A percentile compares a stretch with the other conserved stretches of the same genome.
These are phyloP conservation scores for Massarina eburnea DNA, from an alignment of 2,329 filamentous ascomycete genomes.

Conservation along the genomic window DNA sequence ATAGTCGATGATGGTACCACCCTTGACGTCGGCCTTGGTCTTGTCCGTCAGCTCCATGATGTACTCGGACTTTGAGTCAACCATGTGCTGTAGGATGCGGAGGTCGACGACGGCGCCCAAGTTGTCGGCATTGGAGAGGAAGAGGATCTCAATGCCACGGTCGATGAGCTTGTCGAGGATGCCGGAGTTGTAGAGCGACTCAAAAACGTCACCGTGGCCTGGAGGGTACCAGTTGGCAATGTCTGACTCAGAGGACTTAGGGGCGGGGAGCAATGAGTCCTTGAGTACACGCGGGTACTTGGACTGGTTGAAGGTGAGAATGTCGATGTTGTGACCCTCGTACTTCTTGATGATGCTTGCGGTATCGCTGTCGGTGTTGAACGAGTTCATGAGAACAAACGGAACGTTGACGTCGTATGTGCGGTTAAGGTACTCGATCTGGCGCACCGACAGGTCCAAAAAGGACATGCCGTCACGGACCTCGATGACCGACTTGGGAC, in stretches of 20 bases:
- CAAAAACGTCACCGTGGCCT: conserved; percentile 98
- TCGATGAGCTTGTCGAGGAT: conserved; percentile 95
- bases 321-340: conserved; percentile 99
- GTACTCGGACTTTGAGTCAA: conserved; percentile 95
- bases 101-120: conserved; percentile 96
- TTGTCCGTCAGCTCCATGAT: conserved; percentile 99
- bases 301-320: conserved; percentile 99
- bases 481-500: conserved; percentile 98
- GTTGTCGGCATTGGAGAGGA: conserved; percentile 99
- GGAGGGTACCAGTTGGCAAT: conserved; percentile 99
- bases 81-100: conserved; percentile 98
- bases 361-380: conserved; percentile 99
- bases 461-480: conserved; percentile 99
- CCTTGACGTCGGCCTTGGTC: conserved; percentile 99
- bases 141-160: conserved; percentile 94
- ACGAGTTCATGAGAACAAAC: conserved; percentile 99
- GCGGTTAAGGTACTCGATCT: conserved; percentile 99
- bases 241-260: conserved; percentile 82
- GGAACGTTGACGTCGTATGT: conserved; percentile 97
- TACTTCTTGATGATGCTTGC: conserved; percentile 99
- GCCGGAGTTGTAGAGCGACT: conserved; percentile 98
- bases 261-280: conserved; percentile 94
- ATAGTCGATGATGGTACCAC: conserved; percentile 99
- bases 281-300: conserved; percentile 97
- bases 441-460: conserved; percentile 95